Evolutionary conservation across 2,329 filamentous ascomycete genomes (phyloP).

Genomic region (Clarireedia sp.): DNA sequence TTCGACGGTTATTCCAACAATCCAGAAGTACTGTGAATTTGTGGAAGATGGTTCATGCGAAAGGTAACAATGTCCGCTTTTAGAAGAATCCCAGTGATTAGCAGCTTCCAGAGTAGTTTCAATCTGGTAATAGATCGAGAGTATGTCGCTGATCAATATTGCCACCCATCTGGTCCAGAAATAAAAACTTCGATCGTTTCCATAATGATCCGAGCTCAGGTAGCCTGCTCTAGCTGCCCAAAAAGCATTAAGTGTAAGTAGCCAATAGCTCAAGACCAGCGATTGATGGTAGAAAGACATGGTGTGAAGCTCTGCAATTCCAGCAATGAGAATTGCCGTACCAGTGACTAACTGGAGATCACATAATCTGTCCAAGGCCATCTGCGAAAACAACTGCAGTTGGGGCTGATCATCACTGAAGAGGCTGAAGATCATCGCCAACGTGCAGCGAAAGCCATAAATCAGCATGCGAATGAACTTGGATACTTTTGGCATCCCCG

Average conservation of each 20-base stretch:
- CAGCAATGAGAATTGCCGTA: slow-evolving; percentile 13
- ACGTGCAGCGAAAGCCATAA: neutral
- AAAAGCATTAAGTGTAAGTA: slow-evolving; percentile 13
- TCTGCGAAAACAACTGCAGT: slow-evolving; percentile 3
- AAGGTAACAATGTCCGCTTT: slow-evolving; percentile 10
- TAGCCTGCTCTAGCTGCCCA: slow-evolving; percentile 10
- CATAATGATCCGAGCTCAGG: slow-evolving; percentile 4
- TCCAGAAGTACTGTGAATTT: slow-evolving; percentile 11
- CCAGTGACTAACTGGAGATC: slow-evolving; percentile 13
- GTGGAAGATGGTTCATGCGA: slow-evolving; percentile 10
- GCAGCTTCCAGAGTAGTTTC: neutral
- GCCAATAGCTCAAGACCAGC: slow-evolving; percentile 12
- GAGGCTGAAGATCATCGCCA: slow-evolving; percentile 1
- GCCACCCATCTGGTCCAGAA: slow-evolving; percentile 7
- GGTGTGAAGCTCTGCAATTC: slow-evolving; percentile 2
- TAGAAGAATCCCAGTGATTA: slow-evolving; percentile 9
- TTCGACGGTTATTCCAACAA: slow-evolving; percentile 8
- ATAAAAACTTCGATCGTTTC: slow-evolving; percentile 5
- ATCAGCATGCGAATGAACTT: neutral
- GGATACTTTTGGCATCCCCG: neutral
- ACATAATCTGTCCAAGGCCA: slow-evolving; percentile 10
- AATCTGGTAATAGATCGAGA: slow-evolving; percentile 9
- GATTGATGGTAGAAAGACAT: slow-evolving; percentile 15
- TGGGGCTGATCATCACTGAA: neutral
- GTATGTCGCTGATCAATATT: slow-evolving; percentile 4